These are phyloP conservation scores for Stagonosporopsis chrysanthemi DNA, from an alignment of 2,329 filamentous ascomycete genomes.

Conservation along the genomic window DNA sequence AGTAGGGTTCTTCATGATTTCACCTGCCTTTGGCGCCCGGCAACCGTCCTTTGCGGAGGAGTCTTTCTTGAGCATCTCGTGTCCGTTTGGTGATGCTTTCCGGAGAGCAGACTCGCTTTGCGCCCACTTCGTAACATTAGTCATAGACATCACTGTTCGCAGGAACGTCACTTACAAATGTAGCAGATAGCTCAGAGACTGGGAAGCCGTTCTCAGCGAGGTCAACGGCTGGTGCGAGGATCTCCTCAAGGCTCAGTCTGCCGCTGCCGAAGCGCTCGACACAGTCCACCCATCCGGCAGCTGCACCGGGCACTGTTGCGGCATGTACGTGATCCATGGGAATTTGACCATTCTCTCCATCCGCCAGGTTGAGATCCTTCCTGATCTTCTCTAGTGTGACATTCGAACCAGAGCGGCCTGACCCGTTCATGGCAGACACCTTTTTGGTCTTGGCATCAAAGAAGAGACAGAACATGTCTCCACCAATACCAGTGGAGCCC, in stretches of 20 bases:
- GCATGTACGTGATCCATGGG: slow-evolving; percentile 80
- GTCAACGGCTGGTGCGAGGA: slow-evolving; percentile 82
- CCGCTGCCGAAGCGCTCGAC: slow-evolving; percentile 90
- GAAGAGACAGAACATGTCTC: slow-evolving; percentile 96
- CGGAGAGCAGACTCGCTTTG: slow-evolving; percentile 69
- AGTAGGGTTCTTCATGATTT: slow-evolving; percentile 86
- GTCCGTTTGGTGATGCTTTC: slow-evolving; percentile 80
- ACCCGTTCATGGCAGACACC: slow-evolving; percentile 88
- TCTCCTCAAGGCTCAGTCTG: slow-evolving; percentile 76
- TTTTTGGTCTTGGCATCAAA: slow-evolving; percentile 84
- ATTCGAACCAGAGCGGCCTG: slow-evolving; percentile 78
- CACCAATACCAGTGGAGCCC: slow-evolving; percentile 90
- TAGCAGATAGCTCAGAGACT: slow-evolving; percentile 79
- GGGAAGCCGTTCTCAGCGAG: slow-evolving; percentile 89
- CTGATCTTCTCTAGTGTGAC: slow-evolving; percentile 75
- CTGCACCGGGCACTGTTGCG: slow-evolving; percentile 86
- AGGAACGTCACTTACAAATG: slow-evolving; percentile 65
- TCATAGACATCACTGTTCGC: background rate
- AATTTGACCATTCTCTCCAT: slow-evolving; percentile 66
- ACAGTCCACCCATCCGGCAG: slow-evolving; percentile 92
- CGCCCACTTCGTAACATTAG: slow-evolving; percentile 68
- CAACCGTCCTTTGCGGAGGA: slow-evolving; percentile 71
- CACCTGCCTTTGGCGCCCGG: slow-evolving; percentile 78
- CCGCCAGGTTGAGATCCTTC: slow-evolving; percentile 70
- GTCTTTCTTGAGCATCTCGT: slow-evolving; percentile 87